phyloP scores from a whole-genome alignment of 345 rosid species.

The Arabidopsis thaliana region TAIR10.1 NC_003075.7:18220001-18220500 shows the following conservation, averaged over 20 bases:
- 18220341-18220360: constrained; percentile 26
- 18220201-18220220: neutral
- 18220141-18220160: constrained; percentile 6
- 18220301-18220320: constrained; percentile 11
- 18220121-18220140: constrained; percentile 83
- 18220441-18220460: constrained; percentile 37
- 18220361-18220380: constrained; percentile 41
- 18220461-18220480: constrained; percentile 27
- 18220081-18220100: constrained; percentile 74
- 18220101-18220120: constrained; percentile 72
- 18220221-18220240: constrained; percentile 21
- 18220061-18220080: constrained; percentile 80
- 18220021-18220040: neutral
- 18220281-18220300: constrained; percentile 18
- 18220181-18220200: constrained; percentile 19
- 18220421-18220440: constrained; percentile 15
- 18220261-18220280: constrained; percentile 24
- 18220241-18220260: neutral
- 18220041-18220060: constrained; percentile 35
- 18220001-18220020: neutral
- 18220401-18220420: neutral
- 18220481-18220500: constrained; percentile 20
- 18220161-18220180: neutral
- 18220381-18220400: neutral
- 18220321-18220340: neutral